Conservation (phyloP, 306 rosid genomes). For the Heteromeles arbutifolia region DNA sequence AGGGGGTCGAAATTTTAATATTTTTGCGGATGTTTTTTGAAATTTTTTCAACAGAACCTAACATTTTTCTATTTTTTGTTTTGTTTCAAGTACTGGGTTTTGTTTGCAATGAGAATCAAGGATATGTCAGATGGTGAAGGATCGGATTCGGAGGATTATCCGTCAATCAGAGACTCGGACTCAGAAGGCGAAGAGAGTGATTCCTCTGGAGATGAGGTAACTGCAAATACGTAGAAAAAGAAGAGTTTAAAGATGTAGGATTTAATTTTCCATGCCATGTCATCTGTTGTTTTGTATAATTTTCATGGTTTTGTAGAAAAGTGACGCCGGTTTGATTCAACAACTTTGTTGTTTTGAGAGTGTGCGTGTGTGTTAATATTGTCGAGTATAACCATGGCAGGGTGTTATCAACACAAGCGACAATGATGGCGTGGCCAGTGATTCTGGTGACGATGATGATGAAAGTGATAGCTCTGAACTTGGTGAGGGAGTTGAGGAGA, state of each 20-base stretch:
- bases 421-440: constrained; percentile 8
- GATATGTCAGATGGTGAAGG: constrained; percentile 9
- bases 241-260: not conserved
- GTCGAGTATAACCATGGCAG: constrained; percentile 30
- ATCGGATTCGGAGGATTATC: not conserved
- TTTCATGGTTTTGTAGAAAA: not conserved
- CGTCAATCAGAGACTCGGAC: not conserved
- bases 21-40: not conserved
- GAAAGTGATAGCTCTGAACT: constrained; percentile 37
- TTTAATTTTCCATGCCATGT: not conserved
- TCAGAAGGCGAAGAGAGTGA: constrained; percentile 18
- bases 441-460: constrained; percentile 17
- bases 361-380: not conserved
- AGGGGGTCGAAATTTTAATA: too few species aligned
- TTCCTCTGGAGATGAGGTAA: constrained; percentile 40
- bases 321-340: not conserved
- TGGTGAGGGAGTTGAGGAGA: constrained; percentile 48
- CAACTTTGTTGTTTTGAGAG: not conserved
- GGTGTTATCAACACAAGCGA: constrained; percentile 18
- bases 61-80: too few species aligned
- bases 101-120: constrained; percentile 2
- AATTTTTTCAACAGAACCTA: not conserved
- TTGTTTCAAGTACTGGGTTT: not conserved
- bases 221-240: not conserved
- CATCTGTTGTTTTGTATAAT: not conserved